Evolutionary conservation across 2,329 filamentous ascomycete species (phyloP).

Genomic region (Ascosphaera aggregata): DNA sequence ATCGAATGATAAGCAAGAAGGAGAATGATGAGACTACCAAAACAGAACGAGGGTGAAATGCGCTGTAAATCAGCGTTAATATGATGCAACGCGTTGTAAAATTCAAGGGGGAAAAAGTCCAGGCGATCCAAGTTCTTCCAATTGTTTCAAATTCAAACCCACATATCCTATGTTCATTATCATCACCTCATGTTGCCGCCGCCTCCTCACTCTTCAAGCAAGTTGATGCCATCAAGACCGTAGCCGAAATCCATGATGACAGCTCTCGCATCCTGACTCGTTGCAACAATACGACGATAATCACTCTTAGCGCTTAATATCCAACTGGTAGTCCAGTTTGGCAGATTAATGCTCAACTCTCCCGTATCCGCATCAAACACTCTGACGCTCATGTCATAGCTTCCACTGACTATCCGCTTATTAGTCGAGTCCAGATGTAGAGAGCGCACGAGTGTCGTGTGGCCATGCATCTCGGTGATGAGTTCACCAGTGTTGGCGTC

Average conservation of each 20-base stretch:
- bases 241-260: constrained; percentile 82
- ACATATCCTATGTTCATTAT: neutral
- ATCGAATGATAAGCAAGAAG: no score
- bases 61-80: no score
- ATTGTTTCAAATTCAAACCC: no score
- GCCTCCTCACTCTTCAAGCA: constrained; percentile 20
- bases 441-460: constrained; percentile 67
- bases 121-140: no score
- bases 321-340: constrained; percentile 94
- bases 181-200: neutral
- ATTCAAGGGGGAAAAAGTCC: no score
- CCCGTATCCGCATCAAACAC: constrained; percentile 77
- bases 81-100: no score
- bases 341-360: constrained; percentile 55
- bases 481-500: constrained; percentile 77
- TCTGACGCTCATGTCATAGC: constrained; percentile 89
- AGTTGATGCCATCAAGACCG: constrained; percentile 22
- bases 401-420: constrained; percentile 68
- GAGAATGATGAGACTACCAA: no score
- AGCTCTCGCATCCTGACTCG: constrained; percentile 80
- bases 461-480: constrained; percentile 57
- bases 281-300: constrained; percentile 82
- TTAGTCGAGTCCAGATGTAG: constrained; percentile 77
- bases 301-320: constrained; percentile 91
- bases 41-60: no score